Conservation (phyloP, 768 basidiomycete species). For the Tricholoma hemisulphureum region DNA sequence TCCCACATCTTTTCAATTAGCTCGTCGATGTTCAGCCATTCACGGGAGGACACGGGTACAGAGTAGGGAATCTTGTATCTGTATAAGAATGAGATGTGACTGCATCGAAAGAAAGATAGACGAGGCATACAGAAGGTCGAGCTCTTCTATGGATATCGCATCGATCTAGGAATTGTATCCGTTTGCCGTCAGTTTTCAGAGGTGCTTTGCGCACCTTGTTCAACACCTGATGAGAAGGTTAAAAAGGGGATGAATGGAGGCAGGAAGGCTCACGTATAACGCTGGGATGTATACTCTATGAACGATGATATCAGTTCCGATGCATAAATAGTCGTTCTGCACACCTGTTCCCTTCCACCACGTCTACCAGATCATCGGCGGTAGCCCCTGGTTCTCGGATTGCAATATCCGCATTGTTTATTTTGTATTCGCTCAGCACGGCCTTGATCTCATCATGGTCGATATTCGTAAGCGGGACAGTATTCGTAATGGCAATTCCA, state of each 20-base stretch:
- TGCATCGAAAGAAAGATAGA: not conserved
- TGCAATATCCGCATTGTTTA: conserved; percentile 86
- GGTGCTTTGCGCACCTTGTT: conserved; percentile 63
- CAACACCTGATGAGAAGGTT: conserved; percentile 49
- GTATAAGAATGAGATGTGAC: conserved; percentile 4
- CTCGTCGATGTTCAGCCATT: conserved; percentile 98
- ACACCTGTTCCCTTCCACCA: conserved; percentile 92
- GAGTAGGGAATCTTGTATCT: conserved; percentile 93
- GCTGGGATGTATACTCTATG: conserved; percentile 88
- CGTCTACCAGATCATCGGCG: conserved; percentile 94
- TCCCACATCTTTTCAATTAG: conserved; percentile 92
- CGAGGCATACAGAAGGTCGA: conserved; percentile 74
- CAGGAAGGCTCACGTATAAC: conserved; percentile 61
- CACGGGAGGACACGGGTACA: conserved; percentile 89
- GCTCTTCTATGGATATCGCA: conserved; percentile 96
- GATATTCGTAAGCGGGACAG: conserved; percentile 92
- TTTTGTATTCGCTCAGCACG: conserved; percentile 86
- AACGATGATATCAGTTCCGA: not conserved
- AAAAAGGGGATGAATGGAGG: not conserved
- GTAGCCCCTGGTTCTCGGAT: conserved; percentile 92
- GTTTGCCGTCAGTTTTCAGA: no score
- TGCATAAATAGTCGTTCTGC: conserved; percentile 13
- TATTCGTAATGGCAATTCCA: conserved; percentile 92
- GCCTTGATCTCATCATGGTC: conserved; percentile 97
- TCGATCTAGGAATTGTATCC: conserved; percentile 63